phyloP scores from a whole-genome alignment of 2,329 filamentous ascomycete species.

The Bimuria novae-zelandiae region DNA sequence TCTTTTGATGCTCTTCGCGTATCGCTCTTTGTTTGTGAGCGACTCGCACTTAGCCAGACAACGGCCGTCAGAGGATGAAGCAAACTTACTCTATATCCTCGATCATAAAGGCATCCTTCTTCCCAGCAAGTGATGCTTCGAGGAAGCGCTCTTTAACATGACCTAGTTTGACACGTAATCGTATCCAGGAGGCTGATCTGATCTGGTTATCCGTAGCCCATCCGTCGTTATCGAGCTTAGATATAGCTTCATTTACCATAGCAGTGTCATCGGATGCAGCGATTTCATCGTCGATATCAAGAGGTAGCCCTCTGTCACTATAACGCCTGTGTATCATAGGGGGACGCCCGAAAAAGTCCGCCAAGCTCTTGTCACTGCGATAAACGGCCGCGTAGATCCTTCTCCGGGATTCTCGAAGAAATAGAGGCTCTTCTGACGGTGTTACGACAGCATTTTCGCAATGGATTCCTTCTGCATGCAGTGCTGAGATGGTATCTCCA shows the following conservation, averaged over 20 bases:
- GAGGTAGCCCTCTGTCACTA: conserved; percentile 35
- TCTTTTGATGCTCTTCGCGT: conserved; percentile 29
- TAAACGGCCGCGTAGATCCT: conserved; percentile 36
- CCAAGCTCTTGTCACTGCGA: conserved; percentile 39
- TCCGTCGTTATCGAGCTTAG: conserved; percentile 34
- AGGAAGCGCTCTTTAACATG: conserved; percentile 39
- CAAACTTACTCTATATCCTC: conserved; percentile 35
- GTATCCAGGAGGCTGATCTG: conserved; percentile 31
- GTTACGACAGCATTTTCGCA: conserved; percentile 28
- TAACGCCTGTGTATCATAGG: conserved; percentile 43
- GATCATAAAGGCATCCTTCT: conserved; percentile 33
- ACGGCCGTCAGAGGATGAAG: not conserved
- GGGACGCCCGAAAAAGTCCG: conserved; percentile 42
- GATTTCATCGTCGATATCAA: conserved; percentile 38
- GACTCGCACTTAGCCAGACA: not conserved
- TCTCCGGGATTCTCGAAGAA: conserved; percentile 37
- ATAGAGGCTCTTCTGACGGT: conserved; percentile 34
- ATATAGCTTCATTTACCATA: conserved; percentile 30
- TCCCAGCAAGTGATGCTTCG: conserved; percentile 39
- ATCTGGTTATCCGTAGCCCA: conserved; percentile 39
- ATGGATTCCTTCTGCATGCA: conserved; percentile 42
- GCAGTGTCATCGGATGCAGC: conserved; percentile 30
- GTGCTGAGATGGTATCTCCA: conserved; percentile 32
- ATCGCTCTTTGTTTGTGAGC: conserved; percentile 29
- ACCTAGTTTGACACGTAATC: conserved; percentile 32